phyloP scores from a whole-genome alignment of 768 basidiomycete genomes.

The Nevesoporus exiguus region DNA sequence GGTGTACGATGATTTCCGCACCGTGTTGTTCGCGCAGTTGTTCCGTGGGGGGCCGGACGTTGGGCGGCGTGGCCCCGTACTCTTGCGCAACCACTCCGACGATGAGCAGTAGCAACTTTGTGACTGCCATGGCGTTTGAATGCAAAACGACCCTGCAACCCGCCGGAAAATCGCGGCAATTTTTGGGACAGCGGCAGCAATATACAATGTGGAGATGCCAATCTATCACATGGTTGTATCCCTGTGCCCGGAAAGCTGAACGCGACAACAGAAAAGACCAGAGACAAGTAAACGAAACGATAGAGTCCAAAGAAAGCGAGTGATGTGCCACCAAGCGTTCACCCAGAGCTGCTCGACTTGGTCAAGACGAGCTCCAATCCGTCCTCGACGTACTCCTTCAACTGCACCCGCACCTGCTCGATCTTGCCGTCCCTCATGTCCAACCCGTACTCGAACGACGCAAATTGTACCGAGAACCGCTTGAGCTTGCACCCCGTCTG shows the following conservation, averaged over 20 bases:
- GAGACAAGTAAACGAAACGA: no score
- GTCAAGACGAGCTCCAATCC: conserved; percentile 22
- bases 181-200: no score
- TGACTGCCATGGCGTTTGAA: conserved; percentile 2
- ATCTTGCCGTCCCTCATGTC: conserved; percentile 30
- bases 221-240: no score
- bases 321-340: neutral
- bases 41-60: conserved; percentile 2
- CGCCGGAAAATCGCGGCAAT: no score
- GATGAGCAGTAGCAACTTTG: conserved; percentile 9
- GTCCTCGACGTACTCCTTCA: conserved; percentile 19
- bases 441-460: conserved; percentile 28
- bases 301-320: no score
- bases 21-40: neutral
- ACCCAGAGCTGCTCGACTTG: conserved; percentile 21
- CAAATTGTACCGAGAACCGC: conserved; percentile 25
- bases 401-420: conserved; percentile 7
- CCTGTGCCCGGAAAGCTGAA: neutral
- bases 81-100: neutral
- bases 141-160: no score
- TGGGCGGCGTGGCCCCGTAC: conserved; percentile 12
- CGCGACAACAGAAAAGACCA: neutral
- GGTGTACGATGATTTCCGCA: neutral
- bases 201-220: no score
- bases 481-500: conserved; percentile 8